Evolutionary conservation across 345 rosid genomes (phyloP), one percentile per base, ranked within the genome.

Genomic region (Boechera stricta): DNA sequence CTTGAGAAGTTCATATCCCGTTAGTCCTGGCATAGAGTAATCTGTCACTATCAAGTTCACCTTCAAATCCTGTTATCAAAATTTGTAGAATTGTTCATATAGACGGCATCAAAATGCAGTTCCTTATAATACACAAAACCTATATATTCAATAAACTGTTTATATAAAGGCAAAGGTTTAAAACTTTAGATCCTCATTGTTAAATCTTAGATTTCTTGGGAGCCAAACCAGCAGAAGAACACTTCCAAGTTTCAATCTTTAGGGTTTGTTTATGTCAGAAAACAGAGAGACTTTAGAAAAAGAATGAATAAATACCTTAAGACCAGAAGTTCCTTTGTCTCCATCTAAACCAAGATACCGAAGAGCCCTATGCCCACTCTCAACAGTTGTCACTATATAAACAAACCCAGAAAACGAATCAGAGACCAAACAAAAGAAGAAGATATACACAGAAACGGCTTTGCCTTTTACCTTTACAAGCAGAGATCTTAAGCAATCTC

Each of bases 1-100:
- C 64, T 91, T 91, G n/a, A 91, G 96, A 42, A 91, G 86, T 74
- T 89, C 96, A 71, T 86, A 91, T 38, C 96, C 96, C 2, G 88
- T 89, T 88, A 91, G 81, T 45, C 93, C 96, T 0, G 93, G 96
- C 93, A 91, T 91, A 13, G 96, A 87, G 47, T 90, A 90, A 73
- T 90, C 94, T 2, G 92, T 90, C 82, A 90, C 86, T 65, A 90
- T 90, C 64, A 90, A 82, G 71, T 91, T 89, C 76, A 91, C 85
- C 82, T 89, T 91, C 86, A 93, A 80, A 72, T 82, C 91, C 96
- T 93, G 77, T 6, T 62, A 52, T 45, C 32, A 76, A 15, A 53
- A 49, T 49, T 49, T 3, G 57, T 56, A 67, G 0, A 63, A 63
- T 26, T 21, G 9, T 64, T 31, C 10, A 13, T 3, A 41, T 28